Evolutionary conservation across 768 basidiomycete species (phyloP), one percentile per base, ranked within the genome.

Genomic region (Albatrellus ellisii): DNA sequence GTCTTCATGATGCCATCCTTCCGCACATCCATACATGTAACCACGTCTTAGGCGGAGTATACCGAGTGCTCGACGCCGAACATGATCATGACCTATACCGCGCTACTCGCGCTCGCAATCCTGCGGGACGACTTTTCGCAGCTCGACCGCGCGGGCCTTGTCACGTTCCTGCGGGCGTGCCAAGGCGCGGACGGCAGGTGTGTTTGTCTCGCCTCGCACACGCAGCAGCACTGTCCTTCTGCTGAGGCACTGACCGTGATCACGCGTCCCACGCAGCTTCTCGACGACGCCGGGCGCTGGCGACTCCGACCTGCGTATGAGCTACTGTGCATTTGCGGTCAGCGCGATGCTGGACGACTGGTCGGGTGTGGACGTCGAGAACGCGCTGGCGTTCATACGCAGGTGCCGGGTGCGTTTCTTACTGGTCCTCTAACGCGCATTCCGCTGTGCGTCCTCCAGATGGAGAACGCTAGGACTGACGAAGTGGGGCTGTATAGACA

Each of bases 61-160:
- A 59, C 64, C 8, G 66, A 70, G 26, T 74, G 77, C 54, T 73
- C 83, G 48, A 69, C 72, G 14, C 84, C 87, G 0, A 83, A 97
- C 58, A 64, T 97, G 12, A 88, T 95, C 42, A 86, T 90, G 72
- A 91, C 92, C 6, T 99, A 98, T 54, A 88, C 90, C 1, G 88
- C 91, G 0, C 57, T 99, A 9, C 62, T 95, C 4, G 72, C 75
- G 0, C 77, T 99, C 9, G 75, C 82, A 0, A 80, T 95, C 47
- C 69, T 99, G 20, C 72, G 84, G n/a, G 94, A 95, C 54, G 78
- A 87, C 50, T 81, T 92, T 52, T 59, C 71, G 26, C 64, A 62
- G 42, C 63, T 99, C 18, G 73, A 97, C 52, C 69, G 79, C 22
- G 28, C 60, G 12, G 87, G 81, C 0, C 61, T 97, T n/a, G 48